Evolutionary conservation across 176 grass and related monocot species (phyloP), one percentile per base, ranked within the genome.

Genomic region (Ananas comosus): DNA sequence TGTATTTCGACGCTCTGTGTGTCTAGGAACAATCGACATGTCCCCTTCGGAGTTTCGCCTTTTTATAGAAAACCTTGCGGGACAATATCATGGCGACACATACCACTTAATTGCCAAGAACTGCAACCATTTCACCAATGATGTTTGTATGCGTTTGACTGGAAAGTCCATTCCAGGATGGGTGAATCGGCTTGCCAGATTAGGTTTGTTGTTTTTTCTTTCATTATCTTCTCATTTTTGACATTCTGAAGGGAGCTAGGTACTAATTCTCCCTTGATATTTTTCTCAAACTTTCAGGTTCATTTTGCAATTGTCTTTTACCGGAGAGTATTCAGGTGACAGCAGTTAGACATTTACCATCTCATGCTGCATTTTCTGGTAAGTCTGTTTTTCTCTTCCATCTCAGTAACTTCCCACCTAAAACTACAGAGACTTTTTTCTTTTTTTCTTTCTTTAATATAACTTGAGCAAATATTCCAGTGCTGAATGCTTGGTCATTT

Each of bases 41-140:
- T 91, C 86, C 49, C 83, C 18, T 12, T 74, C 86, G 85, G 86
- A 96, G 70, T 88, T 92, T 27, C 89, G 81, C 71, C 78, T 69
- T 48, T 92, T 96, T 70, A 85, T 96, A 74, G 86, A 90, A 80
- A 78, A 83, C 70, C 86, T 91, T 64, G 82, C 93, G 13, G 79
- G 48, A 25, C 89, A 96, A 29, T 96, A 96, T 63, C 79, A 92
- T 81, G 93, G 93, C 13, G 88, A 96, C 69, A 81, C 89, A 47
- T 96, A 96, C 1, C 79, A 96, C 83, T 81, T 96, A 71, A 90
- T 96, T 72, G 72, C 76, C 67, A 96, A 96, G 89, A 96, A 96
- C 64, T 96, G 93, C 83, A 96, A 96, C 72, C 93, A 96, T 75
- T 96, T 96, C 48, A 87, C 88, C 4, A 84, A 96, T 76, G 93